Evolutionary conservation across 305 asterid genomes (phyloP).

Genomic region (Fraxinus ornus): DNA sequence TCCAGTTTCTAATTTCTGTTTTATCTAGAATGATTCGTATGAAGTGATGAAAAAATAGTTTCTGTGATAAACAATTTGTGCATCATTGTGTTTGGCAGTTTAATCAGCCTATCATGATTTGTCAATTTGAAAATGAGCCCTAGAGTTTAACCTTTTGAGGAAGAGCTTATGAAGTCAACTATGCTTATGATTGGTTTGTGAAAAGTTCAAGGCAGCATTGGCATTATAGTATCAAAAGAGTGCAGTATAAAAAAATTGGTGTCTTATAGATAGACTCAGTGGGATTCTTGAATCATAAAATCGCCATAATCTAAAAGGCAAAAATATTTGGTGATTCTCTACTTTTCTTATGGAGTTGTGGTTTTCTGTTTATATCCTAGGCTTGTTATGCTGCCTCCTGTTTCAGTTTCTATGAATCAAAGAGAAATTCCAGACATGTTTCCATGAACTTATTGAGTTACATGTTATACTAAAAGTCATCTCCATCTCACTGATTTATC

Average conservation of each 20-base stretch:
- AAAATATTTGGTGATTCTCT: neutral
- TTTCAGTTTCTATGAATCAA: neutral
- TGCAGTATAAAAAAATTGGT: neutral
- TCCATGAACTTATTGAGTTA: neutral
- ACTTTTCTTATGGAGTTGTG: neutral
- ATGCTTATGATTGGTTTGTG: neutral
- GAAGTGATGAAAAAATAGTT: neutral
- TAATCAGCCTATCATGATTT: neutral
- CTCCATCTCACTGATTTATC: neutral
- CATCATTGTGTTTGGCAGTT: neutral
- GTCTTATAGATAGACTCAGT: neutral
- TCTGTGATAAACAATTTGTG: neutral
- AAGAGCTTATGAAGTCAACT: neutral
- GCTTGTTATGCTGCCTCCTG: neutral
- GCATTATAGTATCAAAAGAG: neutral
- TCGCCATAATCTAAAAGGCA: neutral
- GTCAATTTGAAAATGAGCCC: conserved; percentile 1
- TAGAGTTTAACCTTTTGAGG: neutral
- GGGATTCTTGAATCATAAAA: neutral
- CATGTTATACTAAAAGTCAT: neutral
- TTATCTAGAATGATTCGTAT: neutral
- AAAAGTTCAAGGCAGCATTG: neutral
- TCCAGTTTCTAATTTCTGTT: neutral
- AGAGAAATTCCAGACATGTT: neutral
- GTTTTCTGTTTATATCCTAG: neutral